Conservation (phyloP, 192 early-diverging fungal species). For the Dissophora ornata region DNA sequence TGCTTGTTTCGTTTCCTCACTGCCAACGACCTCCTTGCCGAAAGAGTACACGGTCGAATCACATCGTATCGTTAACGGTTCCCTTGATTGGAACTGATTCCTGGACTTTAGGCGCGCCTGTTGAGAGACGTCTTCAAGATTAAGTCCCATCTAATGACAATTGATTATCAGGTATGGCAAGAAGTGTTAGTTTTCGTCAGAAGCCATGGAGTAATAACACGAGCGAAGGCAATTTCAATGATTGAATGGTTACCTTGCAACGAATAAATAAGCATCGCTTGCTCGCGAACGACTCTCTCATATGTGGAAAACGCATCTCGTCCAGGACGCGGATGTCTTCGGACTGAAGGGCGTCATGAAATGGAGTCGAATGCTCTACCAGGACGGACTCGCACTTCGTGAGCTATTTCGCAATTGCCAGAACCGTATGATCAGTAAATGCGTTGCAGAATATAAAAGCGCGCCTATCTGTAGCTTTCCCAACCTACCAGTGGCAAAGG, state of each 20-base stretch:
- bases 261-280: slow-evolving; percentile 26
- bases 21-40: slow-evolving; percentile 54
- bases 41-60: slow-evolving; percentile 61
- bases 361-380: slow-evolving; percentile 14
- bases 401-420: background rate
- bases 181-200: too few relatives aligned
- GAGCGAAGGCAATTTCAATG: background rate
- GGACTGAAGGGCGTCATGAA: slow-evolving; percentile 22
- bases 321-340: slow-evolving; percentile 24
- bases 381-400: slow-evolving; percentile 13
- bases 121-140: slow-evolving; percentile 5
- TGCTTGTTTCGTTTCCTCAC: slow-evolving; percentile 59
- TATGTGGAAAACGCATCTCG: slow-evolving; percentile 14
- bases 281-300: slow-evolving; percentile 2
- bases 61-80: slow-evolving; percentile 58
- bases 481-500: slow-evolving; percentile 1
- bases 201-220: background rate
- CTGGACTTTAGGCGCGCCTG: slow-evolving; percentile 5
- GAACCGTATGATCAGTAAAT: background rate
- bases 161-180: too few relatives aligned
- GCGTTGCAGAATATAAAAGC: too few relatives aligned
- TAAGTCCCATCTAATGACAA: slow-evolving; percentile 34
- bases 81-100: slow-evolving; percentile 57
- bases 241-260: slow-evolving; percentile 12
- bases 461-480: too few relatives aligned